A percentile compares a stretch with the other conserved stretches of the same genome.
Evolutionary conservation across 2,329 filamentous ascomycete genomes (phyloP).

Genomic region (Dissoconium aciculare): DNA sequence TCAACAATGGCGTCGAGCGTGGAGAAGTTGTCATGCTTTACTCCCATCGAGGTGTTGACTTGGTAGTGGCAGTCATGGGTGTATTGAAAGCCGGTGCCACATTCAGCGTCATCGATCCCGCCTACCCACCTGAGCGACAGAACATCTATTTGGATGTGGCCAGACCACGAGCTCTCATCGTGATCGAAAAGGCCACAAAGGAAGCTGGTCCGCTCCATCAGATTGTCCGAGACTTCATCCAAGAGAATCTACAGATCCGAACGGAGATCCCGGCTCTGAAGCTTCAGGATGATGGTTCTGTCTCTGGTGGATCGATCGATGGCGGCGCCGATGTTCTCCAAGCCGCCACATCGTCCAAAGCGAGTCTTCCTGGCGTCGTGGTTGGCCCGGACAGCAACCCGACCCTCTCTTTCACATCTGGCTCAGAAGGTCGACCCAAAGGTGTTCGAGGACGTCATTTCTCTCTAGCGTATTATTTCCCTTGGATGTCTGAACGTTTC

Average conservation of each 20-base stretch:
- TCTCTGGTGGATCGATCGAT: slow-evolving; percentile 52
- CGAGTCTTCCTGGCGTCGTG: slow-evolving; percentile 50
- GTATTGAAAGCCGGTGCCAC: slow-evolving; percentile 43
- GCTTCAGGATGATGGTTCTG: slow-evolving; percentile 53
- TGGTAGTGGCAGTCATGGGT: slow-evolving; percentile 71
- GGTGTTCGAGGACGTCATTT: slow-evolving; percentile 81
- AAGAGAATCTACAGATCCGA: slow-evolving; percentile 55
- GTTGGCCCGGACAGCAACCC: slow-evolving; percentile 77
- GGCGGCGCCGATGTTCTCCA: slow-evolving; percentile 52
- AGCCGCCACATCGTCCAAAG: slow-evolving; percentile 36
- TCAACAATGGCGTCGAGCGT: slow-evolving; percentile 53
- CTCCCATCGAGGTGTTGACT: slow-evolving; percentile 65
- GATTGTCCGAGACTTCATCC: slow-evolving; percentile 52
- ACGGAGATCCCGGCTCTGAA: slow-evolving; percentile 60
- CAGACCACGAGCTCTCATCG: slow-evolving; percentile 54
- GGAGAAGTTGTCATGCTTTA: slow-evolving; percentile 93
- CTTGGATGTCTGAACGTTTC: slow-evolving; percentile 85
- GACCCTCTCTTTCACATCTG: slow-evolving; percentile 49
- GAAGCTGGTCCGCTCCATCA: slow-evolving; percentile 50
- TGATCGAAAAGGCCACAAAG: slow-evolving; percentile 55
- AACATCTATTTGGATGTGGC: slow-evolving; percentile 73
- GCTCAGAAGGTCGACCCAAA: slow-evolving; percentile 66
- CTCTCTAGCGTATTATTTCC: slow-evolving; percentile 70
- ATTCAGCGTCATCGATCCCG: slow-evolving; percentile 58
- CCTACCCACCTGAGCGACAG: slow-evolving; percentile 67